Base-by-base conservation (phyloP, 1,139 yeast species). In the Trichomonascaceae sp. region DNA sequence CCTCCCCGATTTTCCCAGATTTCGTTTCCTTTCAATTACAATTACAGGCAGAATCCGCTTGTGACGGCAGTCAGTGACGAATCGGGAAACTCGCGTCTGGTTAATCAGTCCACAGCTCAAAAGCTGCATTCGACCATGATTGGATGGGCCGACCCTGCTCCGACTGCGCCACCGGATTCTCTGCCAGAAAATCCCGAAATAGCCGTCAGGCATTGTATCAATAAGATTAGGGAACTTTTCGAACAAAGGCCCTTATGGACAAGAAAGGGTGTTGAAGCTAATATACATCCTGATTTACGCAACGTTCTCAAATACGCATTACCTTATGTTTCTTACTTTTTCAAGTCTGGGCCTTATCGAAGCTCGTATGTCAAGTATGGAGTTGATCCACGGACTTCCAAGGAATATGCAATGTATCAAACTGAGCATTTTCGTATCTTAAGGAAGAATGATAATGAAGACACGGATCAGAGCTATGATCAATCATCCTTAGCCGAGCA, bases 311-410 rank as follows among this genome's bases (percentile, higher is more conserved):
- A 87, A 61, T 83, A 79, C 58, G 95, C 96, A 0, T 70, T 95
- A 51, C 96, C 98, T 0, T 84, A 87, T 64, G 86, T 90, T 0
- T 78, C 96, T 0, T 93, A 82, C 66, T 78, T 87, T 44, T 87
- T 84, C 67, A 82, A 85, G 38, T 86, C 86, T 65, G 99, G 99
- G 0, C 99, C 99, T 0, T 93, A 96, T 96, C 78, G 98, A 63
- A 89, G 89, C 59, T 81, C 95, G n/a, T 88, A 85, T 66, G 82
- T 89, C 47, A 80, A 75, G 62, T 82, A 83, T 62, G 98, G 97
- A 0, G 75, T 84, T 41, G 88, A 93, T 67, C 98, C 98, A 0
- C 74, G 81, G 49, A 62, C 70, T 1, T 81, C 83, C 51, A 64
- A 72, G 1, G 71, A 78, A 6, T 84, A 73, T 65, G 85, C 89